Conservation (phyloP, 2,329 filamentous ascomycete species). For the Microsporum ferrugineum region DNA sequence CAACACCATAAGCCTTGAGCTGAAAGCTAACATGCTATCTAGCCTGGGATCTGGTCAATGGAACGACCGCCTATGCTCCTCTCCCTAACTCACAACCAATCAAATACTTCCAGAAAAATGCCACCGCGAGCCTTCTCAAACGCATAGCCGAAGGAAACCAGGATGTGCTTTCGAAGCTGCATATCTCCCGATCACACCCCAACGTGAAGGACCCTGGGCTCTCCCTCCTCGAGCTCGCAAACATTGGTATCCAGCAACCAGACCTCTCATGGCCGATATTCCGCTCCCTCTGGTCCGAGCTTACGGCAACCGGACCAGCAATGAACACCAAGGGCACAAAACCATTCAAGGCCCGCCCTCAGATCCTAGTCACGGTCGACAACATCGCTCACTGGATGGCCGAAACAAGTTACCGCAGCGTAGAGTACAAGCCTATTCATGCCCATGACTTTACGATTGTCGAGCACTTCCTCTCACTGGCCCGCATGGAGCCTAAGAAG, state of each 20-base stretch:
- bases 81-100: constrained; percentile 44
- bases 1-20: neutral
- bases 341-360: constrained; percentile 41
- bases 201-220: constrained; percentile 48
- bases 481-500: constrained; percentile 33
- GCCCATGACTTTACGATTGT: constrained; percentile 72
- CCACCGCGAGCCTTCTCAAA: constrained; percentile 61
- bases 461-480: constrained; percentile 59
- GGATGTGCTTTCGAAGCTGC: constrained; percentile 46
- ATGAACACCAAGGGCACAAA: constrained; percentile 25
- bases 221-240: constrained; percentile 56
- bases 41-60: constrained; percentile 74
- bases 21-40: constrained; percentile 1
- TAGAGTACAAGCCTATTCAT: constrained; percentile 64
- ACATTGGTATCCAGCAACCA: constrained; percentile 58
- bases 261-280: constrained; percentile 73
- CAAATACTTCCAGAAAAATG: constrained; percentile 66
- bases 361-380: constrained; percentile 66
- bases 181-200: constrained; percentile 43
- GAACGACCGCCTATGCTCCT: constrained; percentile 66
- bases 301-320: constrained; percentile 43
- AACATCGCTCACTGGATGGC: constrained; percentile 72
- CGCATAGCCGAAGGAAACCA: constrained; percentile 63
- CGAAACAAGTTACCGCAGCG: constrained; percentile 60
- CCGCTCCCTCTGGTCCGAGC: constrained; percentile 68